These are phyloP conservation scores for Prunus yedoensis DNA, from an alignment of 331 rosid genomes.

Conservation along the genomic window DNA sequence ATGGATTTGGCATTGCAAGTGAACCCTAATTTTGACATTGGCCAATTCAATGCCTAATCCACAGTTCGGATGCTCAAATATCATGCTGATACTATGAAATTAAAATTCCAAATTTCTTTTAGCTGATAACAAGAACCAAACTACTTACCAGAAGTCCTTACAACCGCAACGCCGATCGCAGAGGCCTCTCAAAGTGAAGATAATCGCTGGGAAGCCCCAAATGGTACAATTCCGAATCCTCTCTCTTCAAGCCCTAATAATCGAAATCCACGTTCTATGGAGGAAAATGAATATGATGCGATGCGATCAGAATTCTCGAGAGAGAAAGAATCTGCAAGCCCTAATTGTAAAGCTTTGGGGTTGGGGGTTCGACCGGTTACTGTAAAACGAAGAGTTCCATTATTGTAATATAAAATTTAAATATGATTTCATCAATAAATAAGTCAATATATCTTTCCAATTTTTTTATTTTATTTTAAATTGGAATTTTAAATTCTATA, in stretches of 20 bases:
- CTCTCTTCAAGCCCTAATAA: not conserved
- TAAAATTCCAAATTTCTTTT: not conserved
- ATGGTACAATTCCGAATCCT: not conserved
- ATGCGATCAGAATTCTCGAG: not conserved
- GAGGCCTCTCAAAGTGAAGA: too few relatives aligned
- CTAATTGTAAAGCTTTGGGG: not conserved
- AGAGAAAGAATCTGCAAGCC: not conserved
- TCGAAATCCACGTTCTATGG: not conserved
- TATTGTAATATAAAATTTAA: not conserved
- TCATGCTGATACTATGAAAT: not conserved
- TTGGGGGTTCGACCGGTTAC: not conserved
- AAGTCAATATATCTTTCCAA: not conserved
- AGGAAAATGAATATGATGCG: not conserved
- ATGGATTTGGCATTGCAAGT: not conserved
- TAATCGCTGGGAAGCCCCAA: not conserved
- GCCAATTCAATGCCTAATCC: not conserved
- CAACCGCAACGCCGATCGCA: not conserved
- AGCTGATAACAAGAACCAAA: not conserved
- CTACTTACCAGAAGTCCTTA: slow-evolving; percentile 1
- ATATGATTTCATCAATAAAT: not conserved
- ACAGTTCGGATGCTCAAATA: not conserved
- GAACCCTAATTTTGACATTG: slow-evolving; percentile 7
- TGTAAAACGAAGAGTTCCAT: not conserved
- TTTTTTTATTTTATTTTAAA: not conserved
- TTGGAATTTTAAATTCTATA: not conserved